A percentile compares a stretch with the other conserved stretches of the same genome.
Conservation (phyloP, 129 eudicot species). For the Centrapalus pauciflorus region DNA sequence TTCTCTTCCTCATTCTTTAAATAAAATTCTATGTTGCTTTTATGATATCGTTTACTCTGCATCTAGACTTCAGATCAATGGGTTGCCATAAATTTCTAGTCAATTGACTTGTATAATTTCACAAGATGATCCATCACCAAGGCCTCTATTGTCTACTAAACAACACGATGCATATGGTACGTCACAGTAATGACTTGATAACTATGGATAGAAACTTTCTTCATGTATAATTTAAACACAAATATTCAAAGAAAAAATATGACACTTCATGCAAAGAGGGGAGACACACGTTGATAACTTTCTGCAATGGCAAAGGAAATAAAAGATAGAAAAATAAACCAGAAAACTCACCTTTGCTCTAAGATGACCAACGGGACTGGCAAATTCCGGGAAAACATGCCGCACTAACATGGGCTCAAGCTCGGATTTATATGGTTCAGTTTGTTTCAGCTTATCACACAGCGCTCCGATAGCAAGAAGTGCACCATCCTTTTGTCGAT, state of each 20-base stretch:
- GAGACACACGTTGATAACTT: neutral
- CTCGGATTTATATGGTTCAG: conserved; percentile 92
- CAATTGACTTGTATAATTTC: neutral
- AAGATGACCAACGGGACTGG: conserved; percentile 84
- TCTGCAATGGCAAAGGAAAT: neutral
- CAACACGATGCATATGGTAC: neutral
- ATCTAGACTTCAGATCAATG: neutral
- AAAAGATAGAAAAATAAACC: neutral
- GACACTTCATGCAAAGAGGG: neutral
- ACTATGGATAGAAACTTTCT: neutral
- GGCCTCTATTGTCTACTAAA: neutral
- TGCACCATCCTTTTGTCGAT: conserved; percentile 94
- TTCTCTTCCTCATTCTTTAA: neutral
- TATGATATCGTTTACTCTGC: neutral
- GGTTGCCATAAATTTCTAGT: neutral
- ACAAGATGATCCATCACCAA: neutral
- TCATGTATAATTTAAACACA: neutral
- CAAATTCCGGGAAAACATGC: conserved; percentile 92
- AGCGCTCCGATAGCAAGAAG: conserved; percentile 94
- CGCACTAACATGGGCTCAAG: conserved; percentile 91
- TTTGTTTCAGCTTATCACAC: conserved; percentile 86
- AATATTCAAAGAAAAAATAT: too few species aligned
- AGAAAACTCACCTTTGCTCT: conserved; percentile 67
- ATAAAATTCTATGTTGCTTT: neutral
- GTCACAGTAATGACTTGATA: neutral